Evolutionary conservation across 805 yeast genomes (phyloP), one percentile per base, ranked within the genome.

Genomic region (Peterozyma xylosa): DNA sequence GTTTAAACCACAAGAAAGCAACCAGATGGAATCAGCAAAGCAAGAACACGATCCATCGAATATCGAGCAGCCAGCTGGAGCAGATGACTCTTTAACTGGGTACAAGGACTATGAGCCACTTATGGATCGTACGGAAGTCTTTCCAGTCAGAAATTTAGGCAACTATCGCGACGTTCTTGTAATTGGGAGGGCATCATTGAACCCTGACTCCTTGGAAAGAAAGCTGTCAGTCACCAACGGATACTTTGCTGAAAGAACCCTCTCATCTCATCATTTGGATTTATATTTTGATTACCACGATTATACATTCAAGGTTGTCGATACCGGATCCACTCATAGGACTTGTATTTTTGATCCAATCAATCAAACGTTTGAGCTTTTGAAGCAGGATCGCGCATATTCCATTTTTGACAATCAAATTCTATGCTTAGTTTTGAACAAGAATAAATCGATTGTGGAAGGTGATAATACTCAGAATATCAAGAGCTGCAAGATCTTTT

Each of bases 181-280:
- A 3, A 41, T 41, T 30, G 43, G 43, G 3, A 41, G 43, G 30
- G 15, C 43, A 35, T 41, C 43, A 4, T 29, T 35, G 29, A 21
- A 35, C 18, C 17, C 29, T 7, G 11, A n/a, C 14, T 29, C 30
- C 15, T 30, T 34, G 17, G 39, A 32, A 16, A 30, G 43, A 11
- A 11, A 15, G 13, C 16, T 15, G 30, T 5, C 11, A 9, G 13
- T 10, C 5, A 35, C 7, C 2, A 16, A 32, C 30, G 35, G 35
- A 2, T 30, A 30, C n/a, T 42, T 37, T 15, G 40, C 30, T 17
- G 45, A 42, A 14, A 37, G 45, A 27, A 42, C 45, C 6, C 16
- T 42, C 9, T 42, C 45, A 14, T 30, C 33, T 30, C 37, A 42
- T n/a, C 45, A 42, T 21, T 41, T 27, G 37, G n/a, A 33, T 9